A percentile compares a stretch with the other conserved stretches of the same genome.
phyloP scores from a whole-genome alignment of 139 green algal species.

The Choricystis sp. region DNA sequence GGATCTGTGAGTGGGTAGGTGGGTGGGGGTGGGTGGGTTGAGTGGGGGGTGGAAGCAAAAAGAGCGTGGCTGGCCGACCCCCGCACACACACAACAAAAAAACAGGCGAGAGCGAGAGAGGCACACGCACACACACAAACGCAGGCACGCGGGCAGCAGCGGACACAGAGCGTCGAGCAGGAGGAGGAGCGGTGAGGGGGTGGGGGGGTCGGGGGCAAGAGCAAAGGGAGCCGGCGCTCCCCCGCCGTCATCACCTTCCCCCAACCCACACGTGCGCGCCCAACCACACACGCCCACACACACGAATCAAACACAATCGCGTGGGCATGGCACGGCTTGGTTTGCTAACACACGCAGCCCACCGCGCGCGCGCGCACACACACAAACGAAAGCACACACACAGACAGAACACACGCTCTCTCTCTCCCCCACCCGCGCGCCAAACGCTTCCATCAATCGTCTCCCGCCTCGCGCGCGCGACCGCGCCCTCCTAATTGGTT shows the following conservation, averaged over 20 bases:
- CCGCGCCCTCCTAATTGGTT: too few relatives aligned
- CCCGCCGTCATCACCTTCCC: background rate
- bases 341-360: too few relatives aligned
- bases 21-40: conserved; percentile 31
- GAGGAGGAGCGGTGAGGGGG: too few relatives aligned
- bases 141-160: conserved; percentile 2
- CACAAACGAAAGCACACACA: too few relatives aligned
- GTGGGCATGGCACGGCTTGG: too few relatives aligned
- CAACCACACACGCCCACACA: conserved; percentile 2
- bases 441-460: too few relatives aligned
- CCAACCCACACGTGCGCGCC: background rate
- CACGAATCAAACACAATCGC: conserved; percentile 3
- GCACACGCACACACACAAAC: conserved; percentile 6
- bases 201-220: too few relatives aligned
- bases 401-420: too few relatives aligned
- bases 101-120: conserved; percentile 8
- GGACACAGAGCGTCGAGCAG: too few relatives aligned
- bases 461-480: too few relatives aligned
- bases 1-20: conserved; percentile 71
- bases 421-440: too few relatives aligned
- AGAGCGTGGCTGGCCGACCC: background rate
- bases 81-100: conserved; percentile 1
- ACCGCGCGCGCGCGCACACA: too few relatives aligned
- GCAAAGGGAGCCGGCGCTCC: background rate
- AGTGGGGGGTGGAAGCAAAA: background rate